Percentiles rank a stretch among this genome's conserved stretches.
Evolutionary conservation across 1,284 basidiomycete genomes (phyloP).

Genomic region (Cutaneotrichosporon dermatis): DNA sequence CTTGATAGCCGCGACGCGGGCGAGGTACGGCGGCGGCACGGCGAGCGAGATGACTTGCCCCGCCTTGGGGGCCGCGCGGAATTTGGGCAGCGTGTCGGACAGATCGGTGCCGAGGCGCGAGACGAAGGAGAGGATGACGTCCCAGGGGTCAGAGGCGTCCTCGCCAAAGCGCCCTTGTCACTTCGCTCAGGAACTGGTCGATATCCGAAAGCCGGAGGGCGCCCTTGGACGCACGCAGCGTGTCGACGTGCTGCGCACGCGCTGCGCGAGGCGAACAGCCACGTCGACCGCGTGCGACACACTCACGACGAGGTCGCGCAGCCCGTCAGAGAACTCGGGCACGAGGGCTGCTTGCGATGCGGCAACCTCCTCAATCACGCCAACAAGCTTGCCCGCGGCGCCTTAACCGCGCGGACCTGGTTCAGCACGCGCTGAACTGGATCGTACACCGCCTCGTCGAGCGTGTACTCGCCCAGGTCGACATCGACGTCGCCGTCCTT

Average conservation of each 20-base stretch:
- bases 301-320: constrained; percentile 65
- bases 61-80: constrained; percentile 66
- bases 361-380: constrained; percentile 73
- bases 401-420: constrained; percentile 73
- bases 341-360: constrained; percentile 67
- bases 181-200: constrained; percentile 66
- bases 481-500: constrained; percentile 68
- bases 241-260: constrained; percentile 73
- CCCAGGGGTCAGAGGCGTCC: constrained; percentile 56
- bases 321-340: constrained; percentile 62
- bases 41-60: constrained; percentile 50
- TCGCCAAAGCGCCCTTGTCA: constrained; percentile 47
- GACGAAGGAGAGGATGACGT: constrained; percentile 66
- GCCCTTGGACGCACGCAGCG: constrained; percentile 68
- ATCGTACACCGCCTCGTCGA: constrained; percentile 67
- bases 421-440: constrained; percentile 77
- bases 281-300: constrained; percentile 81
- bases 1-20: constrained; percentile 82
- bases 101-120: constrained; percentile 66
- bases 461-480: constrained; percentile 67
- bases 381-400: constrained; percentile 76
- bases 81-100: constrained; percentile 62
- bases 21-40: constrained; percentile 80
- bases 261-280: constrained; percentile 85
- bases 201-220: constrained; percentile 70